A percentile compares a stretch with the other conserved stretches of the same genome.
Conservation (phyloP, 176 grass and related monocot species). For the Panicum miliaceum region DNA sequence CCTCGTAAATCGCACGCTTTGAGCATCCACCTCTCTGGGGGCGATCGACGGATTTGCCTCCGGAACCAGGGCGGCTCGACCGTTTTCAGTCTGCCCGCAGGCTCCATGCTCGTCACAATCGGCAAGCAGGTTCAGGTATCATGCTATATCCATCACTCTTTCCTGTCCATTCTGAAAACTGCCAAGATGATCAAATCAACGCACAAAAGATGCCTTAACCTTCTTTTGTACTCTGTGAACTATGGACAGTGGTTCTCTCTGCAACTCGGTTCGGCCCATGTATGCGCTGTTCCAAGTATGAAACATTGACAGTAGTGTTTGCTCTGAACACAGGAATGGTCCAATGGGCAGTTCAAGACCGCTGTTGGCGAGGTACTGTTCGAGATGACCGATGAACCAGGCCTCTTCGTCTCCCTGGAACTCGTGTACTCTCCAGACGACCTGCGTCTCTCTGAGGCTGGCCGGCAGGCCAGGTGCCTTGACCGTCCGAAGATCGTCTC, state of each 20-base stretch:
- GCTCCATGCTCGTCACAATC: constrained; percentile 68
- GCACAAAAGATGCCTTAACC: background rate
- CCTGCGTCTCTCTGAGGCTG: constrained; percentile 33
- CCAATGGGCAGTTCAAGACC: constrained; percentile 67
- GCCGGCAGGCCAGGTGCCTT: constrained; percentile 31
- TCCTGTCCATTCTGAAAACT: background rate
- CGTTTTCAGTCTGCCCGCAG: constrained; percentile 55
- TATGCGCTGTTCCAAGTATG: background rate
- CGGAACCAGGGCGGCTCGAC: constrained; percentile 54
- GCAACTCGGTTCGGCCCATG: background rate
- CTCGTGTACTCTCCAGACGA: constrained; percentile 66
- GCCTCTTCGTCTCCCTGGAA: constrained; percentile 68
- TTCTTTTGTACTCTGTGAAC: background rate
- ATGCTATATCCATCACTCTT: background rate
- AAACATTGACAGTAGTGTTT: constrained; percentile 20
- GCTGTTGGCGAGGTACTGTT: constrained; percentile 68
- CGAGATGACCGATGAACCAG: constrained; percentile 59
- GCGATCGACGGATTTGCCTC: constrained; percentile 66
- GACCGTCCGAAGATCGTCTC: constrained; percentile 52
- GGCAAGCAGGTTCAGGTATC: constrained; percentile 81
- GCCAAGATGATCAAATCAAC: background rate
- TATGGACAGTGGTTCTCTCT: constrained; percentile 17
- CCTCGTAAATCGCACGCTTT: constrained; percentile 56
- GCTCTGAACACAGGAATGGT: constrained; percentile 69
- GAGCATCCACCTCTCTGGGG: constrained; percentile 58